Evolutionary conservation across 2,329 filamentous ascomycete genomes (phyloP).

Genomic region (Aspergillus viridinutans): DNA sequence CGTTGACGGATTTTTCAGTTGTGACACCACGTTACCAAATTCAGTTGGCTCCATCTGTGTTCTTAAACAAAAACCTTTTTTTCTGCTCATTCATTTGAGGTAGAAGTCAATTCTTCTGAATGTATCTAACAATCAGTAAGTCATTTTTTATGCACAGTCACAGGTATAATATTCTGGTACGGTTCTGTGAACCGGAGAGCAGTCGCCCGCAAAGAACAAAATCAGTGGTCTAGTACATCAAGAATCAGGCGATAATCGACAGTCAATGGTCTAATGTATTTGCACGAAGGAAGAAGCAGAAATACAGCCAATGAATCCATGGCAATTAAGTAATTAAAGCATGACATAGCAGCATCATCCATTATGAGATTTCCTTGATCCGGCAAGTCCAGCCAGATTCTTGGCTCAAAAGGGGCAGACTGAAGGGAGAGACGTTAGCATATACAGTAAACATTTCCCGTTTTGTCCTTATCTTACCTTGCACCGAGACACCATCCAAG

Average conservation of each 20-base stretch:
- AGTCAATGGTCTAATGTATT: slow-evolving; percentile 19
- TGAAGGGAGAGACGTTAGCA: slow-evolving; percentile 37
- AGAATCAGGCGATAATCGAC: slow-evolving; percentile 5
- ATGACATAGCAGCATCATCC: slow-evolving; percentile 11
- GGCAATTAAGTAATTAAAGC: slow-evolving; percentile 15
- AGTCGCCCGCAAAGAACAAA: background rate
- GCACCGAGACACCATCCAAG: slow-evolving; percentile 96
- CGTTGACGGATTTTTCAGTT: background rate
- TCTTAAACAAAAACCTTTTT: background rate
- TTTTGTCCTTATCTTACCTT: slow-evolving; percentile 58
- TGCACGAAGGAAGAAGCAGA: slow-evolving; percentile 22
- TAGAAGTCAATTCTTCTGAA: background rate
- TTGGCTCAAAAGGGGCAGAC: slow-evolving; percentile 76
- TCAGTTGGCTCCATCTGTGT: background rate
- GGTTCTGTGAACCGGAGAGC: background rate
- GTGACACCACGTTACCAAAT: background rate
- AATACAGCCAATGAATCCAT: slow-evolving; percentile 22
- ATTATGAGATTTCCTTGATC: slow-evolving; percentile 67
- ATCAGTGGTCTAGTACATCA: slow-evolving; percentile 7
- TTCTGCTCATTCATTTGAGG: background rate
- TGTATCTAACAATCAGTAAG: background rate
- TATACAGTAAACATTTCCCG: slow-evolving; percentile 8
- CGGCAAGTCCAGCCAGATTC: slow-evolving; percentile 88
- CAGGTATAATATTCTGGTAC: background rate
- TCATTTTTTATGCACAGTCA: background rate